Evolutionary conservation across 2,329 filamentous ascomycete species (phyloP), one percentile per base, ranked within the genome.

Genomic region (Fusarium sp.): DNA sequence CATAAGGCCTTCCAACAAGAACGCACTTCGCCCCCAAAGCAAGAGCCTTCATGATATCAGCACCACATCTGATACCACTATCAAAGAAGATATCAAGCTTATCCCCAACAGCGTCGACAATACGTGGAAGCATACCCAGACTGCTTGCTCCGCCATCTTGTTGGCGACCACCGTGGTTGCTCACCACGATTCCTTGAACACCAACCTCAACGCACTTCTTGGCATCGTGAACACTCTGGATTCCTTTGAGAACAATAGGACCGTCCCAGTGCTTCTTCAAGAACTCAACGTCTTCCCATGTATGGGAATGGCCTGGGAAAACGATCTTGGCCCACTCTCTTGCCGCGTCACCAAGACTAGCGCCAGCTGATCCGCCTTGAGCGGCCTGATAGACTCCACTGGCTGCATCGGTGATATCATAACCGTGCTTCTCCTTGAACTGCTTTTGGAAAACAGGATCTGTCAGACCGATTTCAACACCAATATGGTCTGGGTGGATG

Each of bases 261-360:
- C 65, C 65, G 8, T 72, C 56, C 69, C 70, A 72, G 10, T 72
- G 46, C 27, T 72, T 52, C 33, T 72, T 72, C 0, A 72, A 11
- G 11, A 72, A 72, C 2, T 70, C 53, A 4, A 72, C 2, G 10
- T 72, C 69, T 5, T 72, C 69, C 64, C 69, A 72, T 2, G 59
- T 56, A 52, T 70, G 70, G 0, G 69, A 70, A 35, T 72, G 69
- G 2, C 69, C 64, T 0, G 70, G 68, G 11, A 72, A 72, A 1
- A 72, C 55, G 18, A 72, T 70, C 35, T 72, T 72, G n/a, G 69
- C 64, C 69, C 70, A 72, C 53, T 72, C 69, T 10, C 65, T 55
- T 4, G 69, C 70, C 1, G 64, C 69, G 5, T 29, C 36, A 5
- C 69, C 64, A 18, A 72, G 55, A n/a, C 69, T 54, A 17, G 54